Evolutionary conservation across 1,284 basidiomycete species (phyloP), one percentile per base, ranked within the genome.

Genomic region (Gomphus bonarii): DNA sequence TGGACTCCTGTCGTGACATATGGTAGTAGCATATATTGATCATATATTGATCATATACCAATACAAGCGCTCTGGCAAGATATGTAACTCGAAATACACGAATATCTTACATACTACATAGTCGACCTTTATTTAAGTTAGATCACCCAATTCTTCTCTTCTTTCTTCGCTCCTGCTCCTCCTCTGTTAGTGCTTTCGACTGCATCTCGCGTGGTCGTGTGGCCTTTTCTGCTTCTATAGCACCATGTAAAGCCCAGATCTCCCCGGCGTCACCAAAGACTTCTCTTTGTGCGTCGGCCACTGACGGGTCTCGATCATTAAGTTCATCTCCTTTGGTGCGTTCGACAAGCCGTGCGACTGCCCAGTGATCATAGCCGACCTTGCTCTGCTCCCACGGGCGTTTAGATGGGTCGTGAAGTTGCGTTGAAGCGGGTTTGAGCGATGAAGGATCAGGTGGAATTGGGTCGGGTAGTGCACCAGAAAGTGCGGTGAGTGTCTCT

Each of bases 311-410:
- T 20, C 38, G 30, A 28, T 49, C 31, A 33, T n/a, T 48, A 5
- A 31, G 33, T 10, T 57, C 47, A 38, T 57, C 55, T 14, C 54
- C 54, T 20, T 57, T 57, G 20, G 55, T 40, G 9, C 55, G 46
- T 31, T 57, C 70, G 54, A 81, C 65, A 11, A 86, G 67, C 63
- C 82, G 76, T 14, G 72, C 72, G 1, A 80, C 72, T 1, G 82
- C 84, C 85, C 85, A 88, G 59, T 80, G 80, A 8, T 80, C 64
- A 65, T 88, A 88, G 7, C 84, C 85, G 0, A 74, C 74, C 66
- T 75, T 77, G 64, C 74, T 79, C 30, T 76, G 79, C 69, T 88
- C 86, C 85, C 85, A 88, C 31, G 75, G 74, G 10, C 83, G 76
- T 67, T 85, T 87, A 7, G 83, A 81, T 0, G 81, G 80, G 60